Percentiles rank a stretch among this genome's conserved stretches.
These are phyloP conservation scores for Mercurialis annua DNA, from an alignment of 345 rosid species.

Conservation along the genomic window DNA sequence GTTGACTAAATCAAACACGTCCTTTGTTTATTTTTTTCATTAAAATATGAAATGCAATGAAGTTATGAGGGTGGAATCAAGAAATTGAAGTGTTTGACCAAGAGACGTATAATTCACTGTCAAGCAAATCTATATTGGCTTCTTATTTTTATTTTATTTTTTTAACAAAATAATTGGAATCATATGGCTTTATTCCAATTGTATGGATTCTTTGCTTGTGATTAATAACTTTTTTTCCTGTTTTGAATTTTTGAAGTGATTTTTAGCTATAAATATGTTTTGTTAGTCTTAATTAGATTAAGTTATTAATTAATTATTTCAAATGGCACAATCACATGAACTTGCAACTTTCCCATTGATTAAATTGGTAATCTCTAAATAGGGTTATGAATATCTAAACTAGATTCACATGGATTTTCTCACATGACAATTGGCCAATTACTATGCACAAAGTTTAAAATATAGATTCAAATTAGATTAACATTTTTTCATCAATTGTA, in stretches of 20 bases:
- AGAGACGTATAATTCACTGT: not conserved
- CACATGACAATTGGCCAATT: no score
- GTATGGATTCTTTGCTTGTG: not conserved
- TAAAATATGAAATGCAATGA: not conserved
- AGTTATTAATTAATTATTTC: not conserved
- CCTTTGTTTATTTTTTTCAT: not conserved
- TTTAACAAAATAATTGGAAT: not conserved
- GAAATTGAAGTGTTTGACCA: slow-evolving; percentile 1
- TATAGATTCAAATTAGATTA: no score
- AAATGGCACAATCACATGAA: no score
- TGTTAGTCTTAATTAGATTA: not conserved
- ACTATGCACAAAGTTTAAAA: no score
- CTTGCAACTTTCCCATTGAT: no score
- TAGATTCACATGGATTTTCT: no score
- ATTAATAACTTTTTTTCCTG: not conserved
- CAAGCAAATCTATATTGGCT: not conserved
- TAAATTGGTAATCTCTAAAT: no score
- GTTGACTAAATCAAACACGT: not conserved
- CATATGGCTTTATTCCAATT: not conserved
- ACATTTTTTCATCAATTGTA: no score
- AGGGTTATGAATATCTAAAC: no score
- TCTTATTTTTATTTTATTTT: no score
- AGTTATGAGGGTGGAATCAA: not conserved
- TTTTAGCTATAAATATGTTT: no score
- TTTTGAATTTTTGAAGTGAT: no score